Evolutionary conservation across 2,329 filamentous ascomycete species (phyloP).

Genomic region (Acarospora socialis): DNA sequence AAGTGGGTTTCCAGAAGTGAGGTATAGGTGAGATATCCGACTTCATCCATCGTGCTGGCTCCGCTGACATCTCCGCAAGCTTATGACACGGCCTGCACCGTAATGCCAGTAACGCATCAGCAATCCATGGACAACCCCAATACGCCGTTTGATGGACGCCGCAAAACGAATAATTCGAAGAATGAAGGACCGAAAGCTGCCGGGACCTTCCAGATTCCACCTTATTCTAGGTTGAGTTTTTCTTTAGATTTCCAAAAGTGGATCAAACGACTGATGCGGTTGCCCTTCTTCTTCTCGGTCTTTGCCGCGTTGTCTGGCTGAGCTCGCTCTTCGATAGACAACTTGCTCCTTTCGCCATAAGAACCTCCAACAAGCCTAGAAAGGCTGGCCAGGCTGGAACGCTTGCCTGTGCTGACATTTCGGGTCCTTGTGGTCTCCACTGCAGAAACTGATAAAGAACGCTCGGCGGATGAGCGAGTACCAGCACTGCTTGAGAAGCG

Average conservation of each 20-base stretch:
- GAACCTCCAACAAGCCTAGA: slow-evolving; percentile 32
- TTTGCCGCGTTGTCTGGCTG: slow-evolving; percentile 22
- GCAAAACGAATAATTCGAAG: too few relatives aligned
- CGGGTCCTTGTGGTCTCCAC: slow-evolving; percentile 25
- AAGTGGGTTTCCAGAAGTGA: too few relatives aligned
- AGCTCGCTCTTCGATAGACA: slow-evolving; percentile 31
- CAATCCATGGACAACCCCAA: too few relatives aligned
- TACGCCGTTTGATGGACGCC: too few relatives aligned
- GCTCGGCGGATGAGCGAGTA: slow-evolving; percentile 28
- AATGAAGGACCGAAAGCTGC: too few relatives aligned
- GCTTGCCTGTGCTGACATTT: slow-evolving; percentile 27
- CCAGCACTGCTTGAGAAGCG: slow-evolving; percentile 29
- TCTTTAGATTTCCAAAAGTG: slow-evolving; percentile 36
- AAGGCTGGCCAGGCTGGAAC: slow-evolving; percentile 34
- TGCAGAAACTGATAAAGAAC: slow-evolving; percentile 30
- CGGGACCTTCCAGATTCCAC: too few relatives aligned
- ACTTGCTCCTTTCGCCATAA: slow-evolving; percentile 30
- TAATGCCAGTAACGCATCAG: too few relatives aligned
- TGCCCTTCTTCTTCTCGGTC: slow-evolving; percentile 29
- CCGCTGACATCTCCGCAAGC: too few relatives aligned
- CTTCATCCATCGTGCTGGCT: too few relatives aligned
- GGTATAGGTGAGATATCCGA: too few relatives aligned
- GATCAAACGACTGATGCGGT: slow-evolving; percentile 33
- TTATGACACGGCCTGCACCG: too few relatives aligned
- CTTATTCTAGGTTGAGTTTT: slow-evolving; percentile 25